A percentile compares a stretch with the other conserved stretches of the same genome.
phyloP scores from a whole-genome alignment of 1,284 basidiomycete genomes.

The Sparassis latifolia region DNA sequence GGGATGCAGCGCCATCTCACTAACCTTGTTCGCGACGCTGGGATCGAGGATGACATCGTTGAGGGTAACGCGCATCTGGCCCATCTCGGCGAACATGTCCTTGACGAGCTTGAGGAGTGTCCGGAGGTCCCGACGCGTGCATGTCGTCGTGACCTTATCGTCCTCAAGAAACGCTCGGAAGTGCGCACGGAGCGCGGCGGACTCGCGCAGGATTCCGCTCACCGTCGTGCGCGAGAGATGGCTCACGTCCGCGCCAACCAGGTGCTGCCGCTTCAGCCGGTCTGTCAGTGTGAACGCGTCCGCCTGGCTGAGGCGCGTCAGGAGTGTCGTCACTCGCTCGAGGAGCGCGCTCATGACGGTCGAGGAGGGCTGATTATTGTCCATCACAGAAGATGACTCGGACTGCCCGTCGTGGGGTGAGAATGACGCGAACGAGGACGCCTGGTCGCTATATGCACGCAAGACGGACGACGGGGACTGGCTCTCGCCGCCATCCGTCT shows the following conservation, averaged over 20 bases:
- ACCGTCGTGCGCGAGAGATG: constrained; percentile 86
- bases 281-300: constrained; percentile 87
- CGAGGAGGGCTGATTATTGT: constrained; percentile 30
- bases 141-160: constrained; percentile 54
- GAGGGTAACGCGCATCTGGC: constrained; percentile 74
- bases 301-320: constrained; percentile 69
- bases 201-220: constrained; percentile 69
- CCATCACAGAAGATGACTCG: constrained; percentile 61
- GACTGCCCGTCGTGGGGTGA: constrained; percentile 52
- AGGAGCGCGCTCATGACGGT: constrained; percentile 57
- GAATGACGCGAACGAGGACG: constrained; percentile 28
- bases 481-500: constrained; percentile 52
- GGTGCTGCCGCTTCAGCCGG: constrained; percentile 86
- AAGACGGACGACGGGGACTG: constrained; percentile 29
- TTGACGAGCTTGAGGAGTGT: constrained; percentile 80
- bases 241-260: constrained; percentile 77
- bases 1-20: constrained; percentile 65
- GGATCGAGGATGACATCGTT: constrained; percentile 94
- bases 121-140: constrained; percentile 81
- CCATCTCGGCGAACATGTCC: constrained; percentile 82
- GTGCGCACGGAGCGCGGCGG: constrained; percentile 62
- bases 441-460: constrained; percentile 33
- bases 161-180: constrained; percentile 74
- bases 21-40: constrained; percentile 61
- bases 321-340: constrained; percentile 64